These are phyloP conservation scores for Trametes gibbosa DNA, from an alignment of 768 basidiomycete genomes.

Conservation along the genomic window DNA sequence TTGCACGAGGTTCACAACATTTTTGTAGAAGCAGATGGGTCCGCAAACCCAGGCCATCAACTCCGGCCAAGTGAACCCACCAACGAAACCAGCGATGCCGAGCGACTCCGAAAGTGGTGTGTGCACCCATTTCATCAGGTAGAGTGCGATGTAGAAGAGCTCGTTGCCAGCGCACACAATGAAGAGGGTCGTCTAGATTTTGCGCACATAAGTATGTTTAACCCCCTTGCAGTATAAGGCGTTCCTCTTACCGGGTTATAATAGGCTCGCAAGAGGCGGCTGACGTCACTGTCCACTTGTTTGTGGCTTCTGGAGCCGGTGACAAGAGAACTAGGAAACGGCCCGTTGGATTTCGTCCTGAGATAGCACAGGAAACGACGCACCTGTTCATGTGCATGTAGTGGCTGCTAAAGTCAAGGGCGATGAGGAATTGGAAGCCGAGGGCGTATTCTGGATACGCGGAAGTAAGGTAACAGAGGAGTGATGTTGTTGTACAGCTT, in stretches of 20 bases:
- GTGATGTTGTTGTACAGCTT: slow-evolving; percentile 94
- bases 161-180: slow-evolving; percentile 94
- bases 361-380: slow-evolving; percentile 14
- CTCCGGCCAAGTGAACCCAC: slow-evolving; percentile 71
- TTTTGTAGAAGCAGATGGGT: slow-evolving; percentile 77
- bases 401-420: slow-evolving; percentile 96
- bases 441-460: slow-evolving; percentile 86
- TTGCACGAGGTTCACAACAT: slow-evolving; percentile 93
- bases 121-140: slow-evolving; percentile 84
- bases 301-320: slow-evolving; percentile 96
- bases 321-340: slow-evolving; percentile 73
- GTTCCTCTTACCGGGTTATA: slow-evolving; percentile 77
- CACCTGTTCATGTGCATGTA: slow-evolving; percentile 99
- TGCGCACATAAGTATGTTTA: background rate
- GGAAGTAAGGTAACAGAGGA: slow-evolving; percentile 90
- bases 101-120: slow-evolving; percentile 59
- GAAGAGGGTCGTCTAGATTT: slow-evolving; percentile 75
- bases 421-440: slow-evolving; percentile 91
- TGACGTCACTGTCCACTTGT: slow-evolving; percentile 87
- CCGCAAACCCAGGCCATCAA: slow-evolving; percentile 58
- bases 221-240: background rate
- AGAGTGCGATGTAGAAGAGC: slow-evolving; percentile 90
- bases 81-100: slow-evolving; percentile 29
- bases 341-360: slow-evolving; percentile 2
- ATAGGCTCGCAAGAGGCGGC: slow-evolving; percentile 86